Base-by-base conservation (phyloP, 805 yeast genomes). In the Saturnispora gosingensis region DNA sequence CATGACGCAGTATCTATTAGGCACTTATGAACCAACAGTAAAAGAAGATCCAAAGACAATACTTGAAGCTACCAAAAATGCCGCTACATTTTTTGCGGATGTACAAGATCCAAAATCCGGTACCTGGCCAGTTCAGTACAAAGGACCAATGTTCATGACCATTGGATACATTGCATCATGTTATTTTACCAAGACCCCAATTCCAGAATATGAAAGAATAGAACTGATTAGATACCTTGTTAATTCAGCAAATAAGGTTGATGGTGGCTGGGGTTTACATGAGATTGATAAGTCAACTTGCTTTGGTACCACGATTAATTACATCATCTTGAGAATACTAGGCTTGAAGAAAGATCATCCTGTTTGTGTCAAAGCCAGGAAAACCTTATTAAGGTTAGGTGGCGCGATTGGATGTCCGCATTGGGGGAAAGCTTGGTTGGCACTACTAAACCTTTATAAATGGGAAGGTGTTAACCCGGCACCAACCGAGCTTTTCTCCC, bases 231-330 rank as follows among this genome's bases (percentile, higher is more conserved):
- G 99, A 53, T 93, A 90, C 63, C 68, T 93, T 16, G 87, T 88
- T n/a, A 93, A 93, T 64, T 78, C 88, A 0, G 83, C 97, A 0
- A 97, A 93, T 64, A 97, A 97, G 0, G 96, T 90, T 0, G 99
- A 93, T 67, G 99, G 99, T n/a, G 99, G 99, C 2, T 93, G 99
- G 99, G 99, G 99, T 0, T 72, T 93, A 38, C 97, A 93, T 65
- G 80, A 89, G 4, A 82, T 80, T 48, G 99, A 93, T 64, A 93
- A 91, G 65, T 82, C 93, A 8, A 93, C 99, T 0, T 93, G 93
- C 58, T 90, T 90, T 65, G 99, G 99, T 5, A 93, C 99, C 1
- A 74, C 87, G 0, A 76, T 93, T 58, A 90, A 89, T 67, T 93
- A 93, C 66, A 83, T 91, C 7, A 70, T 72, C n/a, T 71, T 93